Evolutionary conservation across 495 filamentous ascomycete genomes (phyloP), one percentile per base, ranked within the genome.

Genomic region (Aspergillus leporis): DNA sequence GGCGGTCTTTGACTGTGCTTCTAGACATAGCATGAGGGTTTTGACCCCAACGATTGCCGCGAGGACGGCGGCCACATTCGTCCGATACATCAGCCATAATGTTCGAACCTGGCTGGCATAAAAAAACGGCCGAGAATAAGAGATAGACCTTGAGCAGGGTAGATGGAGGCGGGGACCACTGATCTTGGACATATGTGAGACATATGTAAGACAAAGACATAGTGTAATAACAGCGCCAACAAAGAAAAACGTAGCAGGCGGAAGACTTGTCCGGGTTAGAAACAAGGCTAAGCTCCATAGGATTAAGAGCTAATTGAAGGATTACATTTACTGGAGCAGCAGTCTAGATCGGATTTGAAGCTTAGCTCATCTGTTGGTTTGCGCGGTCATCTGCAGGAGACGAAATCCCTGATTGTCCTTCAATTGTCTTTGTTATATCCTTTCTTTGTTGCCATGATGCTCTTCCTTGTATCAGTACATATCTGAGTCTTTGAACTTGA

Each of bases 1-100:
- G 5, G 64, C 52, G 36, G 70, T 61, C 68, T 88, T 88, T 18
- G 76, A 72, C 16, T 65, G 68, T 0, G 81, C 68, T 59, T 87
- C 85, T 0, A 83, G 62, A 3, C 81, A 18, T 1, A 85, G 62
- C 8, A 83, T 51, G 5, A 77, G 18, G 3, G 61, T 55, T 58
- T 85, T 87, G 55, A 79, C 32, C 5, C 28, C 31, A 13, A 58
- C 34, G 43, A 34, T 51, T 31, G 34, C 22, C 16, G 56, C 52
- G 56, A 58, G 46, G 30, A 58, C 16, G 34, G n/a, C 21, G 7
- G 56, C 36, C 21, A 58, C 31, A 5, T 28, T 34, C 22, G 21
- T 43, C 6, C 18, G 19, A 1, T 7, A 12, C 18, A 32, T n/a
- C 12, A 58, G 56, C 56, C 56, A 58, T 41, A 58, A 34, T 5